A percentile compares a stretch with the other conserved stretches of the same genome.
Conservation (phyloP, 306 rosid species). For the Rosa chinensis region DNA sequence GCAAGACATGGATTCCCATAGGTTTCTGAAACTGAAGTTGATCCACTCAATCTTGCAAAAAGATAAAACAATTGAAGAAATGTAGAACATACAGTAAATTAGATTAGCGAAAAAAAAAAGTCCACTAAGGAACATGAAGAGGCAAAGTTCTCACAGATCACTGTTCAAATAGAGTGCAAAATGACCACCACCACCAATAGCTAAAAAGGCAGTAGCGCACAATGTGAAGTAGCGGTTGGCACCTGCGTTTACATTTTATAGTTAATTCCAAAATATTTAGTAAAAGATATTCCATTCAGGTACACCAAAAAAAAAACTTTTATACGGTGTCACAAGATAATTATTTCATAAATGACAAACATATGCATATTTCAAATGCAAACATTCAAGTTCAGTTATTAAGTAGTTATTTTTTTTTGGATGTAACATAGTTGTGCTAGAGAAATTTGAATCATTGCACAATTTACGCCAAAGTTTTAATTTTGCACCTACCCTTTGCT, state of each 20-base stretch:
- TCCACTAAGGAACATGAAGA: not conserved
- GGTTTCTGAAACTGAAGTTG: too few species aligned
- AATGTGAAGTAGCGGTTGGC: conserved; percentile 82
- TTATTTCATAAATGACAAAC: not conserved
- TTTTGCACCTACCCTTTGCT: conserved; percentile 14
- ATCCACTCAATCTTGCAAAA: too few species aligned
- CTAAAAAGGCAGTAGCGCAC: conserved; percentile 68
- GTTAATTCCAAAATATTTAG: conserved; percentile 5
- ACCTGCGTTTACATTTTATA: conserved; percentile 44
- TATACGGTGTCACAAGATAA: not conserved
- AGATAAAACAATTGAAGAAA: too few species aligned
- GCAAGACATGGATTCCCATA: too few species aligned
- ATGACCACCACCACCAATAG: conserved; percentile 94
- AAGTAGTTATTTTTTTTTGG: not conserved
- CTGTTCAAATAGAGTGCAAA: conserved; percentile 83
- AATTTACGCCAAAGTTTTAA: not conserved
- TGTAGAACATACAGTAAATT: not conserved
- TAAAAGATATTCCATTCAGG: not conserved
- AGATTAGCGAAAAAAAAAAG: not conserved
- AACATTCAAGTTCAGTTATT: not conserved
- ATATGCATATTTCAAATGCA: not conserved
- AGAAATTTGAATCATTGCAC: not conserved
- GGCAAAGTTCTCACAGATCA: conserved; percentile 66
- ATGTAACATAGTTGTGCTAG: not conserved
- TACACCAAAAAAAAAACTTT: too few species aligned